Evolutionary conservation across 2,329 filamentous ascomycete species (phyloP).

Genomic region (Alternaria panax): DNA sequence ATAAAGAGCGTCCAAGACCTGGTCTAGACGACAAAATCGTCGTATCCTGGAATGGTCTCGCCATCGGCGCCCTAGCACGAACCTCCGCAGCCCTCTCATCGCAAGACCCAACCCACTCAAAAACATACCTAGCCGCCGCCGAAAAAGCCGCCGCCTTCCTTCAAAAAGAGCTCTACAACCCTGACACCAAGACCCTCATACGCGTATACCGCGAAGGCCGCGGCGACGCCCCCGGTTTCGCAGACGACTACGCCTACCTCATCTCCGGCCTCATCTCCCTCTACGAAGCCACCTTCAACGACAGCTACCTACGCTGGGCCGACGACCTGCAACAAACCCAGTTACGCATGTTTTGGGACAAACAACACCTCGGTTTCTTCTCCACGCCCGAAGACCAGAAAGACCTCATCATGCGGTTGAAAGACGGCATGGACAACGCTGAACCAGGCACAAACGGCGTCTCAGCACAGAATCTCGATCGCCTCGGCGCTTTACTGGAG

Average conservation of each 20-base stretch:
- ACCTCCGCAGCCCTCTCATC: slow-evolving; percentile 72
- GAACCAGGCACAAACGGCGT: slow-evolving; percentile 90
- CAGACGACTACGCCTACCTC: slow-evolving; percentile 93
- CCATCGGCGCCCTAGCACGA: slow-evolving; percentile 81
- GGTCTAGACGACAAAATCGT: slow-evolving; percentile 88
- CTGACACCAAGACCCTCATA: slow-evolving; percentile 67
- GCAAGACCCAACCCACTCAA: slow-evolving; percentile 65
- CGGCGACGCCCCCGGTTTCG: slow-evolving; percentile 75
- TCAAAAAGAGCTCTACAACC: slow-evolving; percentile 74
- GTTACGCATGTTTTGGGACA: slow-evolving; percentile 79
- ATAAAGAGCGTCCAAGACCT: slow-evolving; percentile 77
- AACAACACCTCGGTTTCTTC: slow-evolving; percentile 70
- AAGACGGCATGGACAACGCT: slow-evolving; percentile 93
- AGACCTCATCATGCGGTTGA: slow-evolving; percentile 82
- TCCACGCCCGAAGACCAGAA: slow-evolving; percentile 69
- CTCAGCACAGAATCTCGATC: slow-evolving; percentile 85
- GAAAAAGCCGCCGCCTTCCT: slow-evolving; percentile 76
- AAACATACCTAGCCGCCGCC: slow-evolving; percentile 70
- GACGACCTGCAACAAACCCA: slow-evolving; percentile 81
- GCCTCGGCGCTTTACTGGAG: slow-evolving; percentile 73
- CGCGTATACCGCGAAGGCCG: slow-evolving; percentile 75
- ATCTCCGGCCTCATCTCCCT: slow-evolving; percentile 83
- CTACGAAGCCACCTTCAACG: slow-evolving; percentile 82
- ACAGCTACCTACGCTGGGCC: slow-evolving; percentile 78
- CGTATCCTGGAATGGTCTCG: slow-evolving; percentile 86